phyloP scores from a whole-genome alignment of 2,329 filamentous ascomycete genomes.

The Monosporascus sp. region DNA sequence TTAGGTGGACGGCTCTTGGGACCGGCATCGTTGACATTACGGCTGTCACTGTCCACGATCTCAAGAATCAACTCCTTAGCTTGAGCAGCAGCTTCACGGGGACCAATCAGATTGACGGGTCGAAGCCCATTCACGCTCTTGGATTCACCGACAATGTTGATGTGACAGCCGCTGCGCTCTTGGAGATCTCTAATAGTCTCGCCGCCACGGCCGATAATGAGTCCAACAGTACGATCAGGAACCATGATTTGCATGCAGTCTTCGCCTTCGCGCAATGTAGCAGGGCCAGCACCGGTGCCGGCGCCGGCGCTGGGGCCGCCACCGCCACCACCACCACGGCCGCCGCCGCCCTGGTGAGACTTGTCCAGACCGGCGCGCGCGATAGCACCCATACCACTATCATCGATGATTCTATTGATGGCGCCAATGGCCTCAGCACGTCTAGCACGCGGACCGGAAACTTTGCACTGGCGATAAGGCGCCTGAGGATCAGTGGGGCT shows the following conservation, averaged over 20 bases:
- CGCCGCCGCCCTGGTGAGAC: slow-evolving; percentile 31
- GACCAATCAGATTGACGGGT: slow-evolving; percentile 85
- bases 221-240: slow-evolving; percentile 82
- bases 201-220: slow-evolving; percentile 90
- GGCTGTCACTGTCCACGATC: slow-evolving; percentile 87
- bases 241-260: slow-evolving; percentile 92
- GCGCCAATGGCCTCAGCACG: slow-evolving; percentile 74
- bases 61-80: slow-evolving; percentile 89
- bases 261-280: slow-evolving; percentile 68
- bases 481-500: slow-evolving; percentile 67
- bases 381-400: slow-evolving; percentile 60
- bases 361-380: slow-evolving; percentile 43
- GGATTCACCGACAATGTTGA: slow-evolving; percentile 90
- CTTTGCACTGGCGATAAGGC: slow-evolving; percentile 76
- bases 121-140: slow-evolving; percentile 88
- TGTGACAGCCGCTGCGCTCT: slow-evolving; percentile 87
- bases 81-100: slow-evolving; percentile 63
- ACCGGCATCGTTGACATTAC: slow-evolving; percentile 33
- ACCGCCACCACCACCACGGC: slow-evolving; percentile 29
- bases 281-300: slow-evolving; percentile 24
- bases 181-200: slow-evolving; percentile 91
- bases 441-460: slow-evolving; percentile 66
- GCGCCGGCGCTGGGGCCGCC: slow-evolving; percentile 7
- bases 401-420: slow-evolving; percentile 83
- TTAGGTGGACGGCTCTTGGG: slow-evolving; percentile 32